These are phyloP conservation scores for Hymenoscyphus occultus DNA, from an alignment of 2,329 filamentous ascomycete genomes.

Conservation along the genomic window DNA sequence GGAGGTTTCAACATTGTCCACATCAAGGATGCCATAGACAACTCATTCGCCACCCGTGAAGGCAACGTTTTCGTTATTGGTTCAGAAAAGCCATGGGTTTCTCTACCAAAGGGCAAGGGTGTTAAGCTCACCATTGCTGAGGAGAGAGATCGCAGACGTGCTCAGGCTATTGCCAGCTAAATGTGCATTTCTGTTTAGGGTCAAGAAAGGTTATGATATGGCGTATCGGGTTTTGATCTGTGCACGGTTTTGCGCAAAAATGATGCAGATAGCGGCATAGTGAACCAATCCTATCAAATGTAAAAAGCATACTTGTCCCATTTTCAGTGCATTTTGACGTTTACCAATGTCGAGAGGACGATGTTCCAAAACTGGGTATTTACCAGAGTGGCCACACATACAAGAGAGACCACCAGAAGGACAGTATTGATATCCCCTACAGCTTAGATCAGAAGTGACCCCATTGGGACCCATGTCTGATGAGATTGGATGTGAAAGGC, in stretches of 20 bases:
- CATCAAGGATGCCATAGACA: slow-evolving; percentile 99
- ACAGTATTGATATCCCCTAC: background rate
- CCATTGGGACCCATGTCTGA: slow-evolving; percentile 18
- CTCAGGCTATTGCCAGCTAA: slow-evolving; percentile 43
- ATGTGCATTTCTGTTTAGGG: slow-evolving; percentile 30
- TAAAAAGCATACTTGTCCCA: slow-evolving; percentile 24
- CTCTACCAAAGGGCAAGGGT: slow-evolving; percentile 99
- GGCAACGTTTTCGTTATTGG: slow-evolving; percentile 99
- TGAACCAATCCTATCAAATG: slow-evolving; percentile 34
- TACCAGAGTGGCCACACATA: background rate
- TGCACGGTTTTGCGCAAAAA: slow-evolving; percentile 29
- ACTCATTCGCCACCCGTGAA: slow-evolving; percentile 99
- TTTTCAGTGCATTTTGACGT: background rate
- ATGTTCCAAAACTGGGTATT: background rate
- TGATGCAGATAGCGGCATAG: slow-evolving; percentile 32
- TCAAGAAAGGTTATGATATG: slow-evolving; percentile 31
- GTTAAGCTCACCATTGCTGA: slow-evolving; percentile 99
- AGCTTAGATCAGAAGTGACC: slow-evolving; percentile 15
- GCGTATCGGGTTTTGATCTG: slow-evolving; percentile 33
- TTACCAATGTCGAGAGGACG: background rate
- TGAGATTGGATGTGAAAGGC: background rate
- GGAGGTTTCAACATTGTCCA: slow-evolving; percentile 99
- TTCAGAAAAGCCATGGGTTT: slow-evolving; percentile 98
- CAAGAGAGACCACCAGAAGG: background rate
- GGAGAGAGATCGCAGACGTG: slow-evolving; percentile 97